phyloP scores from a whole-genome alignment of 305 asterid genomes.

The Fraxinus sp. region DNA sequence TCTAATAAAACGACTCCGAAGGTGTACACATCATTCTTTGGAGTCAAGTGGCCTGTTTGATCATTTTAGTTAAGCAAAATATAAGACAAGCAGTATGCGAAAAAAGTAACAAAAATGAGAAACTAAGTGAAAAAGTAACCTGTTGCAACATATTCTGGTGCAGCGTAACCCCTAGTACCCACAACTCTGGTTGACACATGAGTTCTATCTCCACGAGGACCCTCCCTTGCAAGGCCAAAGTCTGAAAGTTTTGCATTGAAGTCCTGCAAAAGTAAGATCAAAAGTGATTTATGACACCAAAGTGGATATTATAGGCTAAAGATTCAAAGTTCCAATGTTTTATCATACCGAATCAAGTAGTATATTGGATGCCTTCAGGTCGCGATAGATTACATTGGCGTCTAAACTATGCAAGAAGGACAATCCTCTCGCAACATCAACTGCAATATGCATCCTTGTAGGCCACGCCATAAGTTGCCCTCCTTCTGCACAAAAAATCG shows the following conservation, averaged over 20 bases:
- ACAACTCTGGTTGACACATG: slow-evolving; percentile 50
- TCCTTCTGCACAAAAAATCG: slow-evolving; percentile 27
- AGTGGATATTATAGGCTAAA: neutral
- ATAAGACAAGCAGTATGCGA: neutral
- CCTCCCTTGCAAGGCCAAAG: slow-evolving; percentile 45
- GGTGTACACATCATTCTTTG: slow-evolving; percentile 74
- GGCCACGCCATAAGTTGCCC: slow-evolving; percentile 40
- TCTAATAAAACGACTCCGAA: slow-evolving; percentile 77
- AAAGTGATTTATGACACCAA: neutral
- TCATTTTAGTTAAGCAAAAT: neutral
- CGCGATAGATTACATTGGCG: slow-evolving; percentile 40
- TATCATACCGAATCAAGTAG: slow-evolving; percentile 38
- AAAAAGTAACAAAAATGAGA: neutral
- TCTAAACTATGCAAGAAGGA: slow-evolving; percentile 37
- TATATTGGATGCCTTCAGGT: slow-evolving; percentile 43
- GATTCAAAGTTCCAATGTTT: neutral
- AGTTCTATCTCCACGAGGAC: slow-evolving; percentile 45
- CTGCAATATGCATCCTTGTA: slow-evolving; percentile 34
- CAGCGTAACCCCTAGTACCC: slow-evolving; percentile 46
- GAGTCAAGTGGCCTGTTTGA: slow-evolving; percentile 59
- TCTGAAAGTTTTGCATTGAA: slow-evolving; percentile 44
- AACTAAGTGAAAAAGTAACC: slow-evolving; percentile 19
- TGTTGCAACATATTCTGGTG: slow-evolving; percentile 46
- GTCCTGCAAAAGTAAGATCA: slow-evolving; percentile 26
- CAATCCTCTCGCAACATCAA: slow-evolving; percentile 39